Conservation (phyloP, 1,139 yeast genomes). For the Diutina rugosa region DNA sequence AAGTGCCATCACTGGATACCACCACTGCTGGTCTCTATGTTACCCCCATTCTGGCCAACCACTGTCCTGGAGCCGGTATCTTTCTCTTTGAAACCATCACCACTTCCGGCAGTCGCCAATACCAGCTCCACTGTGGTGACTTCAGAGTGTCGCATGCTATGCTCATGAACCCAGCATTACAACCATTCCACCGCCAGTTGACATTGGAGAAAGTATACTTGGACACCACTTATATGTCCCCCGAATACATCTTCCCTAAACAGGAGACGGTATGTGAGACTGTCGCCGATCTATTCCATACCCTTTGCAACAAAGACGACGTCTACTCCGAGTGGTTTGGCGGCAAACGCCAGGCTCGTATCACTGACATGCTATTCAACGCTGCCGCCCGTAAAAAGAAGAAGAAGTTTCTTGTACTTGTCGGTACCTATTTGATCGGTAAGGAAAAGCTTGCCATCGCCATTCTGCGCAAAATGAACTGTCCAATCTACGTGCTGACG, state of each 20-base stretch:
- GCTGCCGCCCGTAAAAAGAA: conserved; percentile 10
- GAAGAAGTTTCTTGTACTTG: conserved; percentile 42
- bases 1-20: conserved; percentile 1
- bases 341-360: conserved; percentile 7
- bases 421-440: conserved; percentile 91
- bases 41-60: conserved; percentile 71
- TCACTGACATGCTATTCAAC: not conserved
- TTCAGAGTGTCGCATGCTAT: conserved; percentile 55
- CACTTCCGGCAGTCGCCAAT: conserved; percentile 12
- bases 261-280: conserved; percentile 56
- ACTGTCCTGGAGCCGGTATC: conserved; percentile 90
- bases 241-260: conserved; percentile 62
- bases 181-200: conserved; percentile 14
- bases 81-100: conserved; percentile 51
- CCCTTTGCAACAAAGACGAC: conserved; percentile 15
- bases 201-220: conserved; percentile 47
- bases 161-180: conserved; percentile 20
- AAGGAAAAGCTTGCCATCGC: conserved; percentile 74
- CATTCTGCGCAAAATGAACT: conserved; percentile 40
- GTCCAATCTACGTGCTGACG: conserved; percentile 40
- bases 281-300: conserved; percentile 41
- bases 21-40: conserved; percentile 39
- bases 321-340: conserved; percentile 25
- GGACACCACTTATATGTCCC: conserved; percentile 81
- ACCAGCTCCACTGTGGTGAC: conserved; percentile 80